phyloP scores from a whole-genome alignment of 2,329 filamentous ascomycete species.

The Gremmenia infestans region DNA sequence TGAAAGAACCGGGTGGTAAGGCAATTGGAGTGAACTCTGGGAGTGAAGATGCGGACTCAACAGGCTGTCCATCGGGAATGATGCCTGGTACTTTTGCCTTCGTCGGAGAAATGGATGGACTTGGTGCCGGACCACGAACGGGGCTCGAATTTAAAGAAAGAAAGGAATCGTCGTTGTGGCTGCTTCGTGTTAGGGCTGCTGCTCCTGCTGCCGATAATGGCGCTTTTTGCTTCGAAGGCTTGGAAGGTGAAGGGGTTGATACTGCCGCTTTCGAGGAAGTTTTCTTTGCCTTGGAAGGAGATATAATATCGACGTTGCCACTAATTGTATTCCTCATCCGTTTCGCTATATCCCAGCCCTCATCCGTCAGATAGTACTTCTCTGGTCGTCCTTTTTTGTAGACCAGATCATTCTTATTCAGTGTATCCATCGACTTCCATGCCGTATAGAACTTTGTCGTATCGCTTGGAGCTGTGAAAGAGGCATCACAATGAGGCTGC shows the following conservation, averaged over 20 bases:
- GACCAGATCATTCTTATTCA: slow-evolving; percentile 68
- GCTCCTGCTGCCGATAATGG: too few species aligned
- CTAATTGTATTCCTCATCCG: slow-evolving; percentile 47
- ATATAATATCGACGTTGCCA: not conserved
- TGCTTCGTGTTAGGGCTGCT: not conserved
- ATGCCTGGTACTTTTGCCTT: slow-evolving; percentile 9
- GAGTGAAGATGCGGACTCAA: slow-evolving; percentile 19
- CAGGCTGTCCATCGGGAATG: slow-evolving; percentile 24
- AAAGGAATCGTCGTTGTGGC: not conserved
- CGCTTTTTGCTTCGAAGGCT: too few species aligned
- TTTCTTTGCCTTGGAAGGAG: not conserved
- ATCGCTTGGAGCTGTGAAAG: slow-evolving; percentile 63
- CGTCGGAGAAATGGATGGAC: not conserved
- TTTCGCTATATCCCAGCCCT: slow-evolving; percentile 70
- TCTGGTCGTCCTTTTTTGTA: slow-evolving; percentile 65
- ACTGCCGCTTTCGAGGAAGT: not conserved
- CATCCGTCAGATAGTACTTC: slow-evolving; percentile 67
- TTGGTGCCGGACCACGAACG: not conserved
- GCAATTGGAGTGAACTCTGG: slow-evolving; percentile 51
- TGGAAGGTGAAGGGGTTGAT: too few species aligned
- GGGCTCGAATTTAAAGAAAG: slow-evolving; percentile 11
- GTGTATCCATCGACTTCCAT: slow-evolving; percentile 77
- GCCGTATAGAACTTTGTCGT: slow-evolving; percentile 70
- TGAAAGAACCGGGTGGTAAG: slow-evolving; percentile 61
- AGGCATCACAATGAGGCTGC: slow-evolving; percentile 67